Evolutionary conservation across 495 filamentous ascomycete species (phyloP).

Genomic region (Tuber magnatum): DNA sequence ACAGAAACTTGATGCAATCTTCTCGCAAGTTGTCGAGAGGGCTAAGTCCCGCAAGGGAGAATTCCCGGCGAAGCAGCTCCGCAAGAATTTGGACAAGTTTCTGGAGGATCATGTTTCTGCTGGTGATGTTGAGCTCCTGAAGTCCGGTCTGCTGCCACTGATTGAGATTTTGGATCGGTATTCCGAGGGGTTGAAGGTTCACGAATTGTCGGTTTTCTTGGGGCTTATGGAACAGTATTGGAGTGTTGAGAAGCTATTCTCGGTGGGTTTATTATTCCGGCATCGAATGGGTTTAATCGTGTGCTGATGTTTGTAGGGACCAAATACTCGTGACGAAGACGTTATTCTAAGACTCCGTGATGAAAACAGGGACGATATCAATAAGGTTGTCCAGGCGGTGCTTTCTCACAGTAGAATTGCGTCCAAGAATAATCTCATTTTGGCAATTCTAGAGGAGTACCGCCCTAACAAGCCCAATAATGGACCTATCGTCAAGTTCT

Average conservation of each 20-base stretch:
- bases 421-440: conserved; percentile 87
- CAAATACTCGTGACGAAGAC: conserved; percentile 81
- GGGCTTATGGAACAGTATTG: conserved; percentile 71
- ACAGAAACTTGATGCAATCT: conserved; percentile 72
- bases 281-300: background rate
- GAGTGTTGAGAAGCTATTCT: conserved; percentile 78
- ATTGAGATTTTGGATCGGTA: conserved; percentile 75
- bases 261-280: conserved; percentile 38
- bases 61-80: conserved; percentile 84
- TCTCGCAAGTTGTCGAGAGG: conserved; percentile 77
- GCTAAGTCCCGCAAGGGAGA: conserved; percentile 67
- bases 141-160: conserved; percentile 67
- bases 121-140: conserved; percentile 60
- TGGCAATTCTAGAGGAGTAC: conserved; percentile 90
- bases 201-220: conserved; percentile 79
- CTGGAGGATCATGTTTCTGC: conserved; percentile 74
- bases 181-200: conserved; percentile 77
- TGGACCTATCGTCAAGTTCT: conserved; percentile 79
- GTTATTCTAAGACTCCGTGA: conserved; percentile 90
- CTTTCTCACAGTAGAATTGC: conserved; percentile 87
- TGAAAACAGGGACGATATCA: conserved; percentile 86
- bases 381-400: conserved; percentile 73
- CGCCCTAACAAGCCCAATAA: conserved; percentile 86
- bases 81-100: conserved; percentile 78
- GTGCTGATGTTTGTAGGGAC: conserved; percentile 45